Evolutionary conservation across 208 protist species (phyloP), one percentile per base, ranked within the genome.

Genomic region (Acanthamoeba culbertsoni): DNA sequence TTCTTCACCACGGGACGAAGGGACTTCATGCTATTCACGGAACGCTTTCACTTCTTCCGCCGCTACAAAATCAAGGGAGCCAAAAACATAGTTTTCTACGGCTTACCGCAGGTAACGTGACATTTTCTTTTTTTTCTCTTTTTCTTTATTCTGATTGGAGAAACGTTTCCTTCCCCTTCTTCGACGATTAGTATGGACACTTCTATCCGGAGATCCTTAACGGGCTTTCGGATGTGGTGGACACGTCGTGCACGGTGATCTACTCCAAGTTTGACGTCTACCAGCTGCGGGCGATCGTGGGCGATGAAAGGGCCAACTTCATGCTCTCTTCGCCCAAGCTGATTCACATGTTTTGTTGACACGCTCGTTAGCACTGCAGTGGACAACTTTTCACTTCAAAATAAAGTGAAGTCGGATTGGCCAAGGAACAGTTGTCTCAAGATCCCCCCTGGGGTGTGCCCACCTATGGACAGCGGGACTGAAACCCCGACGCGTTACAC

Each of bases 21-120:
- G 4, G 96, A 98, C 40, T 97, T 99, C 45, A 95, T 99, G 91
- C 94, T 99, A 8, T 97, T 98, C 79, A 99, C 98, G 37, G 98
- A 99, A 94, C 97, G 99, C 46, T 99, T 99, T 86, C 98, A 99
- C 96, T 99, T 98, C 94, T 99, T 98, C 94, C 97, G 97, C 88
- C 97, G 98, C 26, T 98, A 99, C 94, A 97, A 98, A 95, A 97
- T 99, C 57, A 97, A 97, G 93, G 95, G 98, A 59, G 96, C 98
- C 12, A 97, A 98, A 94, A 96, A 97, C 71, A 93, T 99, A 5
- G 95, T 99, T 43, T 99, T 99, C 95, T 99, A 99, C 94, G 98
- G 97, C 40, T 98, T 98, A 63, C 98, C 99, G 20, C 71, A 82
- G 43, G 71, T 82, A 23, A 59, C 16, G 16, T 1, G n/a, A 6